Evolutionary conservation across 2,329 filamentous ascomycete genomes (phyloP).

Genomic region (Arthrinium puccinioides): DNA sequence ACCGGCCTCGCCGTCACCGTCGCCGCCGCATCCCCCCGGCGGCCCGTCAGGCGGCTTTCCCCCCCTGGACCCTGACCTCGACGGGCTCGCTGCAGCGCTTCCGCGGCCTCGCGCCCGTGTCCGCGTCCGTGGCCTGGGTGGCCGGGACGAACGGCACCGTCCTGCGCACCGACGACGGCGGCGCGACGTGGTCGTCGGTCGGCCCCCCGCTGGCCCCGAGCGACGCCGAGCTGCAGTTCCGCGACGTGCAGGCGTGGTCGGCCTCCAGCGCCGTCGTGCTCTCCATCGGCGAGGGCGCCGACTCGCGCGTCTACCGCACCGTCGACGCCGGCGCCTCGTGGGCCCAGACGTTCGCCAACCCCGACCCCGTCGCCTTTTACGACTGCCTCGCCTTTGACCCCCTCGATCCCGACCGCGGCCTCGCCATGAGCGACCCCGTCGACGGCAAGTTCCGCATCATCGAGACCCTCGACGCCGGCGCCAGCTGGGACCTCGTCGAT

Average conservation of each 20-base stretch:
- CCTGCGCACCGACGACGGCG: conserved; percentile 20
- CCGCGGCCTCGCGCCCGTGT: conserved; percentile 23
- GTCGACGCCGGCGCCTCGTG: conserved; percentile 19
- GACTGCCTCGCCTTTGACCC: conserved; percentile 24
- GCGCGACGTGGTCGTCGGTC: conserved; percentile 21
- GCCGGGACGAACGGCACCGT: conserved; percentile 23
- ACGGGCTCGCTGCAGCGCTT: conserved; percentile 20
- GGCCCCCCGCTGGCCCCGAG: conserved; percentile 16
- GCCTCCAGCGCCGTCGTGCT: conserved; percentile 32
- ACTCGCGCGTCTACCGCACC: conserved; percentile 24
- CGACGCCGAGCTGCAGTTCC: conserved; percentile 21
- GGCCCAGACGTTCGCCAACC: conserved; percentile 19
- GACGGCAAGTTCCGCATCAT: conserved; percentile 23
- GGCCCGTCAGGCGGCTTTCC: no score
- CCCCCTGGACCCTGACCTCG: background rate
- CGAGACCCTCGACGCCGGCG: conserved; percentile 22
- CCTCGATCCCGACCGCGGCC: conserved; percentile 10
- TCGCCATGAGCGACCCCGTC: conserved; percentile 25
- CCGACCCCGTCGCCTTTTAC: conserved; percentile 22
- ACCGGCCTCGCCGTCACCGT: no score
- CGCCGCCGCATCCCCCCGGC: no score
- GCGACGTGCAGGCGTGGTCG: conserved; percentile 30
- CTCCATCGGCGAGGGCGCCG: conserved; percentile 23
- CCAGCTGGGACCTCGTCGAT: conserved; percentile 17
- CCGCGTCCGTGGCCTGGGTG: conserved; percentile 22